Base-by-base conservation (phyloP, 2,329 filamentous ascomycete genomes). In the Amylocarpus encephaloides region DNA sequence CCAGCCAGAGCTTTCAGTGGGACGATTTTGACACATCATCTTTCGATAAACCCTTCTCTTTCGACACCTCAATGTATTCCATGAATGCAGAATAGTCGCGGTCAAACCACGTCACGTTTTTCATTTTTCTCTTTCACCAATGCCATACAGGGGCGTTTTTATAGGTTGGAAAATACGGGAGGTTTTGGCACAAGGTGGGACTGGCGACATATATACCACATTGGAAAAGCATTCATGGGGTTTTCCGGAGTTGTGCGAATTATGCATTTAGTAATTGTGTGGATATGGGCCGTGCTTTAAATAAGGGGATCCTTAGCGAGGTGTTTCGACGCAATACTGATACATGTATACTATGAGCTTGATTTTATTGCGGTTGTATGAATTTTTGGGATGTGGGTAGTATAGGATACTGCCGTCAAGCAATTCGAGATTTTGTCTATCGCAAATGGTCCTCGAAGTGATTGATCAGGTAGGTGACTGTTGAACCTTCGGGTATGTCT, bases 11-110 rank as follows among this genome's bases (percentile, higher is more conserved):
- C 15, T 52, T 60, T 62, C 19, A 64, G 49, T 77, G 76, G 73
- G 77, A 80, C 33, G 74, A 80, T n/a, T 52, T 76, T 34, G 62
- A 65, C 47, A 40, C 44, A 22, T 61, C 65, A 0, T 73, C 78
- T 59, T 77, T 79, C 54, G 68, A 68, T 46, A 79, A 80, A 63
- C 71, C 75, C 0, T 78, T 79, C 54, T 61, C 70, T 55, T 66
- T 82, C 48, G 77, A 82, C 52, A 70, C 70, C 41, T 67, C 64
- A 6, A 54, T 73, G 12, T 77, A 70, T 59, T 68, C 66, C 19
- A 61, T 75, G 58, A 68, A 72, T 52, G 64, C 63, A 12, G 55
- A 57, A 57, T 65, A 63, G 49, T 47, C 41, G 7, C 30, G 34
- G n/a, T 42, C 42, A 36, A 47, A 47, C 30, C 32, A 53, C 4